Percentiles rank a stretch among this genome's conserved stretches.
phyloP scores from a whole-genome alignment of 257 asterid genomes.

The Capsicum rhomboideum region DNA sequence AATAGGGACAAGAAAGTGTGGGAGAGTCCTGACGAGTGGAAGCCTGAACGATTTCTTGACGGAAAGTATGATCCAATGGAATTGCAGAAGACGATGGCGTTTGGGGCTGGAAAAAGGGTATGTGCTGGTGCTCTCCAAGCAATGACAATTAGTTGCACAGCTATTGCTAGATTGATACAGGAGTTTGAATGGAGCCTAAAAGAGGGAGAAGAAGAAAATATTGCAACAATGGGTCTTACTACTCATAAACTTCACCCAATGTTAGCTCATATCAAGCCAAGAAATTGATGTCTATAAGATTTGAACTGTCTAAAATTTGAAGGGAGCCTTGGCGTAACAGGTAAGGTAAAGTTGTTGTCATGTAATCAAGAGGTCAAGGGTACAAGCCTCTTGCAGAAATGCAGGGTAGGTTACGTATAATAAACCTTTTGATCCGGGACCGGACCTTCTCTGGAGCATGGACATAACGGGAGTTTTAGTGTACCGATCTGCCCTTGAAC shows the following conservation, averaged over 20 bases:
- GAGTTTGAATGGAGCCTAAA: constrained; percentile 68
- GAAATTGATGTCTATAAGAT: constrained; percentile 16
- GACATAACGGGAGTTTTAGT: background rate
- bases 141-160: constrained; percentile 48
- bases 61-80: constrained; percentile 37
- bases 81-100: constrained; percentile 67
- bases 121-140: constrained; percentile 92
- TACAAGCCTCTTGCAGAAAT: background rate
- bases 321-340: background rate
- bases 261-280: constrained; percentile 41
- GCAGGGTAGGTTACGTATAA: rapidly evolving
- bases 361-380: background rate
- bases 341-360: background rate
- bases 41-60: constrained; percentile 61
- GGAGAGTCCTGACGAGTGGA: constrained; percentile 69
- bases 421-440: background rate
- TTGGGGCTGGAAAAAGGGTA: constrained; percentile 79
- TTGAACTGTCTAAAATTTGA: background rate
- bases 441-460: too few species aligned
- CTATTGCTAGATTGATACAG: constrained; percentile 72
- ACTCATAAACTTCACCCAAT: constrained; percentile 70
- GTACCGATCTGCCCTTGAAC: background rate
- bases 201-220: constrained; percentile 66
- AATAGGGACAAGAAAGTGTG: constrained; percentile 69
- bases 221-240: constrained; percentile 65